phyloP scores from a whole-genome alignment of 73 alveolate species.

The Tetrahymena elliotti region DNA sequence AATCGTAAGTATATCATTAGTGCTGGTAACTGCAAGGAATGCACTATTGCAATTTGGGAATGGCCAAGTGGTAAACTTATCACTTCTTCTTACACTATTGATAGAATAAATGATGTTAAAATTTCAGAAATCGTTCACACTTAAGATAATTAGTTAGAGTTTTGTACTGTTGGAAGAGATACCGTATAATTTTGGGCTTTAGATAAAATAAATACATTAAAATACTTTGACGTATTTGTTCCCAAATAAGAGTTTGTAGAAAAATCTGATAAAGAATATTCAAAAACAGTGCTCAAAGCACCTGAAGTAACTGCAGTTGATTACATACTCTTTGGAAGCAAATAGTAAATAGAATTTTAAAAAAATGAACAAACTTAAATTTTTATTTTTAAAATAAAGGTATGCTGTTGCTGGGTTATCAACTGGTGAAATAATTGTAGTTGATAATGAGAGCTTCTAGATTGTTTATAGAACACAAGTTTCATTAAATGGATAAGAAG shows the following conservation, averaged over 20 bases:
- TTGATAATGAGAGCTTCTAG: conserved; percentile 25
- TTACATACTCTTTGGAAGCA: not conserved
- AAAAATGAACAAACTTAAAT: not conserved
- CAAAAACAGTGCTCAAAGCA: conserved; percentile 23
- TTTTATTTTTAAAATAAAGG: not conserved
- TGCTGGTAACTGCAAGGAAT: conserved; percentile 33
- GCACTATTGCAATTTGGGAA: conserved; percentile 38
- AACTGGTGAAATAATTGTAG: conserved; percentile 16
- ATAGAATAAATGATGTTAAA: conserved; percentile 19
- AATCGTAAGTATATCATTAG: conserved; percentile 20
- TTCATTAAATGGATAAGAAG: not conserved
- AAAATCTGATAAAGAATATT: not conserved
- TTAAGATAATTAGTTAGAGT: conserved; percentile 12
- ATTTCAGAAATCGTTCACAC: conserved; percentile 23
- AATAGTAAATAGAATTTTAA: not conserved
- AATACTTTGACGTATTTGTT: conserved; percentile 21
- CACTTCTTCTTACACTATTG: conserved; percentile 39
- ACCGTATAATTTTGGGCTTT: conserved; percentile 32
- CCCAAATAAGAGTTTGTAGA: conserved; percentile 1
- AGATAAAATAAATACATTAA: conserved; percentile 7
- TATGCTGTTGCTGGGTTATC: conserved; percentile 3
- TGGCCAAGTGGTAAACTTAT: conserved; percentile 10
- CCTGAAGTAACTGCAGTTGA: conserved; percentile 2
- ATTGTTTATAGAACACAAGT: conserved; percentile 5
- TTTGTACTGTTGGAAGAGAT: conserved; percentile 41